Conservation (phyloP, 495 filamentous ascomycete species). For the Aspergillus ellipticus region DNA sequence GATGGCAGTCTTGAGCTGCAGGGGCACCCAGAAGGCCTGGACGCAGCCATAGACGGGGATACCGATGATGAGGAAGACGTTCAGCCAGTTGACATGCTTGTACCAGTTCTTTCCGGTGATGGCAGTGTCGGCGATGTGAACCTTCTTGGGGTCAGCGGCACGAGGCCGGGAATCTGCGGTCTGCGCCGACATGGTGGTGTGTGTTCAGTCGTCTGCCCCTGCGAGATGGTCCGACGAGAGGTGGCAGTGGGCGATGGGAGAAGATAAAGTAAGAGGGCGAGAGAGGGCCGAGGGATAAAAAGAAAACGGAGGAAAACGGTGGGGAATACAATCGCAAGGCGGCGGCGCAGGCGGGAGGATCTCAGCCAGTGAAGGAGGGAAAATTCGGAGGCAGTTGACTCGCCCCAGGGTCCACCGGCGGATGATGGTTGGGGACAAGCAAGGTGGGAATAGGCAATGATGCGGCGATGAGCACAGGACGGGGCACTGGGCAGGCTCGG, state of each 20-base stretch:
- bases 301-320: slow-evolving; percentile 10
- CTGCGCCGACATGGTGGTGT: slow-evolving; percentile 10
- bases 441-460: slow-evolving; percentile 6
- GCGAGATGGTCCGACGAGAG: neutral
- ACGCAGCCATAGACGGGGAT: slow-evolving; percentile 76
- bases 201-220: neutral
- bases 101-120: slow-evolving; percentile 89
- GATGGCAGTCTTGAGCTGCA: slow-evolving; percentile 69
- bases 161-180: slow-evolving; percentile 12
- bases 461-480: slow-evolving; percentile 5
- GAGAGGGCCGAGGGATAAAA: slow-evolving; percentile 11
- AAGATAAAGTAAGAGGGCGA: slow-evolving; percentile 11
- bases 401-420: slow-evolving; percentile 16
- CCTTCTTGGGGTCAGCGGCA: slow-evolving; percentile 3
- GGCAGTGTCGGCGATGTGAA: slow-evolving; percentile 55
- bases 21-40: slow-evolving; percentile 75
- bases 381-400: slow-evolving; percentile 13
- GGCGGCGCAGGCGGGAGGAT: neutral
- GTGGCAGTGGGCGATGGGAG: slow-evolving; percentile 2
- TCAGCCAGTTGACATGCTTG: slow-evolving; percentile 96
- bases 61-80: slow-evolving; percentile 80
- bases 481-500: slow-evolving; percentile 4
- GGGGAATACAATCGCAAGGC: slow-evolving; percentile 6
- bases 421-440: slow-evolving; percentile 25
- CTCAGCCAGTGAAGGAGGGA: neutral